These are phyloP conservation scores for Balakata baccata DNA, from an alignment of 345 rosid species.

Conservation along the genomic window DNA sequence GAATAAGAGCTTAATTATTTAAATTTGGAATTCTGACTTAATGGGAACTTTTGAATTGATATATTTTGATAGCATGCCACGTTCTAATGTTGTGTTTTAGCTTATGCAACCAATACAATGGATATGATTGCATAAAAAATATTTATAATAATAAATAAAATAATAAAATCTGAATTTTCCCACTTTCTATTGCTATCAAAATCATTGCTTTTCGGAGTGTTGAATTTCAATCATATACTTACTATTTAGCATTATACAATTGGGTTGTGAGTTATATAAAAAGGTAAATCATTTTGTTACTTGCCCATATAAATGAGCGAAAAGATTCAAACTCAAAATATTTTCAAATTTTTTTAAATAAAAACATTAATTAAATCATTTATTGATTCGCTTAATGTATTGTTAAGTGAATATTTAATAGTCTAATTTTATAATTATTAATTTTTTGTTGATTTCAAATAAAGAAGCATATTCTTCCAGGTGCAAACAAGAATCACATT, in stretches of 20 bases:
- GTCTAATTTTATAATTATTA: background rate
- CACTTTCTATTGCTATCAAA: background rate
- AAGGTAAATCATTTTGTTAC: too few relatives aligned
- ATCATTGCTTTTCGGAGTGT: background rate
- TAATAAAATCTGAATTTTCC: background rate
- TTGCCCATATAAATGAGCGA: too few relatives aligned
- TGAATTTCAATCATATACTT: background rate
- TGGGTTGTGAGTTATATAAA: too few relatives aligned
- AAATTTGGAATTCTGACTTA: background rate
- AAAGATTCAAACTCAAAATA: too few relatives aligned
- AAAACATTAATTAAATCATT: too few relatives aligned
- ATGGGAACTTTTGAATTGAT: background rate
- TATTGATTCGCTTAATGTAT: too few relatives aligned
- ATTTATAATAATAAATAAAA: too few relatives aligned
- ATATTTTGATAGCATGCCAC: background rate
- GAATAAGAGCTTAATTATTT: too few relatives aligned
- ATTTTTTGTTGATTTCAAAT: background rate
- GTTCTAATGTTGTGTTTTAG: background rate
- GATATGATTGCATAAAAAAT: too few relatives aligned
- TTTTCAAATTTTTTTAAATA: too few relatives aligned
- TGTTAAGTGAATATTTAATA: background rate
- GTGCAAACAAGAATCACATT: background rate
- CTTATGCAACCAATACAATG: background rate
- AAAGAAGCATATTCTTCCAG: background rate
- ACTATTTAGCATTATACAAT: background rate